These are phyloP conservation scores for Botrytis deweyae DNA, from an alignment of 2,329 filamentous ascomycete species.

Conservation along the genomic window DNA sequence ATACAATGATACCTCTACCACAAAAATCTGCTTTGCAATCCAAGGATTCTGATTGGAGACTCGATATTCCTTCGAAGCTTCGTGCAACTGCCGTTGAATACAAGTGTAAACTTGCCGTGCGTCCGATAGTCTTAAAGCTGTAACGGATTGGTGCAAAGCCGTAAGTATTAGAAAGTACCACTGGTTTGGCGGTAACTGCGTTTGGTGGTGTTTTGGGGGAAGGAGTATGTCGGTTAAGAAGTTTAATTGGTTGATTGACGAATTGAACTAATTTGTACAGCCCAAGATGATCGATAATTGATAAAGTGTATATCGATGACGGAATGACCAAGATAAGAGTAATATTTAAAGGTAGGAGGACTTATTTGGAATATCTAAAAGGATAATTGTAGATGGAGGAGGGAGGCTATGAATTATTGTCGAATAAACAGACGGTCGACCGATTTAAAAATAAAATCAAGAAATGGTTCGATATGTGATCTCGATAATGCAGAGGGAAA, in stretches of 20 bases:
- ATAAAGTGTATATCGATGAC: not conserved
- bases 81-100: not conserved
- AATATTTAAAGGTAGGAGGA: not conserved
- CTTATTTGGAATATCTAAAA: not conserved
- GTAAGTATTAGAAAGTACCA: not conserved
- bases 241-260: conserved; percentile 9
- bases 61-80: not conserved
- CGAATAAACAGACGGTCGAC: not conserved
- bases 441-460: not conserved
- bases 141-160: not conserved
- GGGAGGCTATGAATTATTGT: not conserved
- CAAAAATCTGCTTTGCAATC: conserved; percentile 19
- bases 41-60: conserved; percentile 13
- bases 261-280: not conserved
- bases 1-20: conserved; percentile 6
- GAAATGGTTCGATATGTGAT: not conserved
- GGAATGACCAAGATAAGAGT: conserved; percentile 3
- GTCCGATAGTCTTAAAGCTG: no score
- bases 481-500: not conserved
- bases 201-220: not conserved
- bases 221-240: not conserved
- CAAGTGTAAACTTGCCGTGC: not conserved
- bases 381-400: not conserved
- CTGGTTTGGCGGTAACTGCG: not conserved
- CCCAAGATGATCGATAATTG: not conserved